Conservation (phyloP, 352 stramenopile genomes). For the Globisporangium parvum region DNA sequence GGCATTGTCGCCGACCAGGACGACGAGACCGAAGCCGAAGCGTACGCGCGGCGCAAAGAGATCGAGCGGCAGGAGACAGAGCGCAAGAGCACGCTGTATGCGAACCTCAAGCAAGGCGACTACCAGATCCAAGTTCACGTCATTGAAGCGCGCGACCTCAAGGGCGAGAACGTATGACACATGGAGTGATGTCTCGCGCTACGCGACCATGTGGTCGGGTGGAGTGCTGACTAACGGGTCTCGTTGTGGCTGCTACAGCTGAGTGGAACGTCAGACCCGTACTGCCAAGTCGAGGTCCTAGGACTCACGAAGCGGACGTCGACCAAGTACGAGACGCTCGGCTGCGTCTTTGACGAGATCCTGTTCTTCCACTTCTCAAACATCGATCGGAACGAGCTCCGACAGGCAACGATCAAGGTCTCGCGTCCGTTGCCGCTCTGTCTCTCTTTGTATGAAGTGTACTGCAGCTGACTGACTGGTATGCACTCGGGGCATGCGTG, state of each 20-base stretch:
- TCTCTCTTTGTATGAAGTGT: background rate
- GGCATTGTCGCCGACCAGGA: constrained; percentile 54
- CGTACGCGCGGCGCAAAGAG: constrained; percentile 23
- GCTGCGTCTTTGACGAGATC: constrained; percentile 88
- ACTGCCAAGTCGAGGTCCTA: constrained; percentile 79
- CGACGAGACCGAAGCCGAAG: constrained; percentile 73
- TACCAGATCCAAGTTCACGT: constrained; percentile 85
- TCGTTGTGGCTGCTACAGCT: constrained; percentile 25
- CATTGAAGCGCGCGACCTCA: constrained; percentile 84
- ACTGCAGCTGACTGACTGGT: background rate
- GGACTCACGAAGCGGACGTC: constrained; percentile 67
- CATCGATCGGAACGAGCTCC: constrained; percentile 64
- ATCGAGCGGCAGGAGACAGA: constrained; percentile 50
- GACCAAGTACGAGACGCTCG: constrained; percentile 73
- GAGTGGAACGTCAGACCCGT: constrained; percentile 86
- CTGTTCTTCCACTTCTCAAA: constrained; percentile 89
- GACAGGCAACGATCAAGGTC: constrained; percentile 67
- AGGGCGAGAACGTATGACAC: constrained; percentile 73
- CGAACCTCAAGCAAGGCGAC: constrained; percentile 61
- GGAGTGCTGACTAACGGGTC: background rate
- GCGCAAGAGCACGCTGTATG: constrained; percentile 35
- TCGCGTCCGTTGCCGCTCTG: background rate
- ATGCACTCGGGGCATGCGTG: too few species aligned
- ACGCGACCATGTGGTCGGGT: background rate
- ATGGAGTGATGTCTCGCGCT: too few species aligned